Percentiles rank a stretch among this genome's conserved stretches.
These are phyloP conservation scores for Colletotrichum destructivum DNA, from an alignment of 2,329 filamentous ascomycete species.

Conservation along the genomic window DNA sequence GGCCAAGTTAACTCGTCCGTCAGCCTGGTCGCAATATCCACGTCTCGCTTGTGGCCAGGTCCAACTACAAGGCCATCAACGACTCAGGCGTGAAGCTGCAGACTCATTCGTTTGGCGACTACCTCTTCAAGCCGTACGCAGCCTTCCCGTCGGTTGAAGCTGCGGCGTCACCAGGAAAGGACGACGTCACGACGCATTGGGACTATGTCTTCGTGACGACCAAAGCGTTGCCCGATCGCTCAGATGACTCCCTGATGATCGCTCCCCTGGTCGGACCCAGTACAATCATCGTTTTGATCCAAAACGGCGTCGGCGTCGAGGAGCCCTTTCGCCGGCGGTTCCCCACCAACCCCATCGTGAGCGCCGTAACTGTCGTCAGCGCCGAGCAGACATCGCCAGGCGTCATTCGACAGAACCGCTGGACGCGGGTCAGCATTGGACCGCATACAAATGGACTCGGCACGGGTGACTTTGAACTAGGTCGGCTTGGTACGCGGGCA, in stretches of 20 bases:
- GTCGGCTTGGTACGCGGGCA: conserved; percentile 55
- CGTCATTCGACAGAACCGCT: conserved; percentile 78
- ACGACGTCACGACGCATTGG: conserved; percentile 45
- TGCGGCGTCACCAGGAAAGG: conserved; percentile 55
- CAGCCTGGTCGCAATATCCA: conserved; percentile 66
- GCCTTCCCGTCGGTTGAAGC: conserved; percentile 74
- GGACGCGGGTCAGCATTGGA: conserved; percentile 80
- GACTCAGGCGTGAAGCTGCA: conserved; percentile 74
- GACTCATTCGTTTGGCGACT: conserved; percentile 78
- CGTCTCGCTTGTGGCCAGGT: conserved; percentile 80
- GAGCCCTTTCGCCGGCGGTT: conserved; percentile 76
- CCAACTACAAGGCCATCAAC: conserved; percentile 78
- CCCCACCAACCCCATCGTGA: conserved; percentile 72
- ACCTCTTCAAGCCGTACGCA: conserved; percentile 73
- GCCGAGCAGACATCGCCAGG: conserved; percentile 77
- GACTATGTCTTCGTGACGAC: conserved; percentile 80
- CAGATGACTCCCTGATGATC: conserved; percentile 74
- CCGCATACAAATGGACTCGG: conserved; percentile 71
- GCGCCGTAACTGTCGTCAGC: conserved; percentile 78
- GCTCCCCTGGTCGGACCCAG: conserved; percentile 69
- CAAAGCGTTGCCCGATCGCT: conserved; percentile 77
- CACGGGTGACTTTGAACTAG: conserved; percentile 52
- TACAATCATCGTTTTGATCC: conserved; percentile 76
- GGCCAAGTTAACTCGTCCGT: conserved; percentile 39
- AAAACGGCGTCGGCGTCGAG: conserved; percentile 81